These are phyloP conservation scores for Colletotrichum costaricense DNA, from an alignment of 2,329 filamentous ascomycete genomes.

Conservation along the genomic window DNA sequence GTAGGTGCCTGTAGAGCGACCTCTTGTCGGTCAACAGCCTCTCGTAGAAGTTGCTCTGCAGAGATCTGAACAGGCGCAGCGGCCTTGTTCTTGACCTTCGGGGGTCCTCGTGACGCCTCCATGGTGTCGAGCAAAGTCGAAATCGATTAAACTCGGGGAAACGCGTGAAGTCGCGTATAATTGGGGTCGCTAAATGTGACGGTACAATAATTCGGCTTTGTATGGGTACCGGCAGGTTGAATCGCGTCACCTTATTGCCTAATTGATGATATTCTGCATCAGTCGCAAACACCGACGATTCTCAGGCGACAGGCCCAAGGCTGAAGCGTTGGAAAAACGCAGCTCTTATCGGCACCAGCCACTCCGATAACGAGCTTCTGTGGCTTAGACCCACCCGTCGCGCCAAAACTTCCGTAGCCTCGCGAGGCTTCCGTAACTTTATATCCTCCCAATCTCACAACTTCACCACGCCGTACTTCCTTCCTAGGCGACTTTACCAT, in stretches of 20 bases:
- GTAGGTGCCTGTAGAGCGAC: conserved; percentile 88
- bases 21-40: conserved; percentile 97
- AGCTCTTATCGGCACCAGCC: conserved; percentile 20
- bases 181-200: neutral
- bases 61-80: conserved; percentile 91
- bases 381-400: neutral
- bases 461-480: neutral
- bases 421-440: conserved; percentile 16
- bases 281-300: neutral
- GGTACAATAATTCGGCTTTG: neutral
- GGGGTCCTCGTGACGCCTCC: conserved; percentile 91
- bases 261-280: neutral
- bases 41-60: conserved; percentile 95
- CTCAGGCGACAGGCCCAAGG: neutral
- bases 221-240: neutral
- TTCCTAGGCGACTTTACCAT: neutral
- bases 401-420: conserved; percentile 7
- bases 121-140: conserved; percentile 61
- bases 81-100: conserved; percentile 98
- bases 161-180: neutral
- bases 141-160: neutral
- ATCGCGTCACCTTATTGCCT: neutral
- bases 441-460: neutral
- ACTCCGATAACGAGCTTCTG: conserved; percentile 4
- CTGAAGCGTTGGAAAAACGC: conserved; percentile 16